Evolutionary conservation across 352 stramenopile species (phyloP).

Genomic region (Paralagenidium karlingii): DNA sequence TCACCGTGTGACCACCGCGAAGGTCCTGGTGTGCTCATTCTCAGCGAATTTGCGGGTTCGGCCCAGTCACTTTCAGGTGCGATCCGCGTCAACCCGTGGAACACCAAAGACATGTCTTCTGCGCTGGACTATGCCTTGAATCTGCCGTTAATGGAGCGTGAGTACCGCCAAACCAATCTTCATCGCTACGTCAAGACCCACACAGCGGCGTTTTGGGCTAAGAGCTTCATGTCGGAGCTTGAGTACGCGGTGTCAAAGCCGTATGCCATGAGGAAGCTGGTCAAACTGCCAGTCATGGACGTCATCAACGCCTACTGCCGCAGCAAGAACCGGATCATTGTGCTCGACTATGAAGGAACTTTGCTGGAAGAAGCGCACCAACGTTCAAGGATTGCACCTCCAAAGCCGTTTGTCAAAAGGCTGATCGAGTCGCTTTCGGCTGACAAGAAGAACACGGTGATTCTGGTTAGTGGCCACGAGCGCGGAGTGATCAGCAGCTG

Average conservation of each 20-base stretch:
- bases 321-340: conserved; percentile 46
- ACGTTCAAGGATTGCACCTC: conserved; percentile 32
- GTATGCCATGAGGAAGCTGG: conserved; percentile 22
- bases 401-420: conserved; percentile 44
- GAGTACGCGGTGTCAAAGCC: conserved; percentile 16
- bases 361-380: conserved; percentile 58
- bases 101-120: conserved; percentile 62
- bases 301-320: conserved; percentile 45
- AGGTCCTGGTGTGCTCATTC: conserved; percentile 70
- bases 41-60: conserved; percentile 83
- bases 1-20: conserved; percentile 34
- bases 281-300: conserved; percentile 28
- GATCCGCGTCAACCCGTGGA: conserved; percentile 85
- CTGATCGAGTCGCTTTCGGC: conserved; percentile 38
- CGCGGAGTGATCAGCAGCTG: conserved; percentile 61
- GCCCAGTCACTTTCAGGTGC: conserved; percentile 81
- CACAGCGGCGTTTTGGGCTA: conserved; percentile 32
- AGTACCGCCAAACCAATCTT: conserved; percentile 78
- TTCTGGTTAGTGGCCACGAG: conserved; percentile 48
- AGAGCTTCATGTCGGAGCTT: not conserved
- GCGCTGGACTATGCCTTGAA: conserved; percentile 58
- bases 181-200: conserved; percentile 80
- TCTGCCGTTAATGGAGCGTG: conserved; percentile 69
- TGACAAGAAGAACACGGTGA: conserved; percentile 41
- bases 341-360: conserved; percentile 73